A percentile compares a stretch with the other conserved stretches of the same genome.
Evolutionary conservation across 2,329 filamentous ascomycete genomes (phyloP).

Genomic region (Alternaria brassicae): DNA sequence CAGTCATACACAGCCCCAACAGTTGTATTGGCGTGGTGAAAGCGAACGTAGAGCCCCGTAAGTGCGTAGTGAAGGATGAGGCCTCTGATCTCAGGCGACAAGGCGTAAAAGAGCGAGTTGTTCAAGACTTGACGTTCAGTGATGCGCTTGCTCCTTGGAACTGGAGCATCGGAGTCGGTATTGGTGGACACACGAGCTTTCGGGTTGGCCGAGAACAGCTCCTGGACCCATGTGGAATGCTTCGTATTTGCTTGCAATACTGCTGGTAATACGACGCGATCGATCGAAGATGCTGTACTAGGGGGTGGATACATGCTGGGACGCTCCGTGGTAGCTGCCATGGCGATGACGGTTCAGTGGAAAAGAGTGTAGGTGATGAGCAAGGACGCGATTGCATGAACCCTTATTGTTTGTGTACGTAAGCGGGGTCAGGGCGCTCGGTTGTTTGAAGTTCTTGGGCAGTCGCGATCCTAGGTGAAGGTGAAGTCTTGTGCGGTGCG

Average conservation of each 20-base stretch:
- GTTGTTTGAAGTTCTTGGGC: not conserved
- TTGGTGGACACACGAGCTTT: not conserved
- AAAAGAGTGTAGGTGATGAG: not conserved
- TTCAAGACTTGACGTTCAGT: not conserved
- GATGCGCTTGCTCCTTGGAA: not conserved
- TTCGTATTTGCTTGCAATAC: not conserved
- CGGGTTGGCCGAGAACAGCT: not conserved
- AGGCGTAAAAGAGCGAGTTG: not conserved
- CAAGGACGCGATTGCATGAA: not conserved
- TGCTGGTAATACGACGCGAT: not conserved
- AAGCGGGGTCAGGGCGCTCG: not conserved
- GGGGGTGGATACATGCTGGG: not conserved
- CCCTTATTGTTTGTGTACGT: not conserved
- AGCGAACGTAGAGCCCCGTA: not conserved
- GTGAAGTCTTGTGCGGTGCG: not conserved
- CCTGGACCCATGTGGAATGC: not conserved
- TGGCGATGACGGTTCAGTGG: not conserved
- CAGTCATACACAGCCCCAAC: constrained; percentile 1
- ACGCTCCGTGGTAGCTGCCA: not conserved
- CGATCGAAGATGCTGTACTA: not conserved
- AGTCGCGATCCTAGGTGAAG: not conserved
- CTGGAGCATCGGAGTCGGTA: not conserved
- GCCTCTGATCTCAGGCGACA: not conserved
- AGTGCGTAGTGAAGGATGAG: not conserved
- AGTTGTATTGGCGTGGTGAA: constrained; percentile 5